Conservation (phyloP, 192 early-diverging fungal species). For the Entomortierella beljakovae region DNA sequence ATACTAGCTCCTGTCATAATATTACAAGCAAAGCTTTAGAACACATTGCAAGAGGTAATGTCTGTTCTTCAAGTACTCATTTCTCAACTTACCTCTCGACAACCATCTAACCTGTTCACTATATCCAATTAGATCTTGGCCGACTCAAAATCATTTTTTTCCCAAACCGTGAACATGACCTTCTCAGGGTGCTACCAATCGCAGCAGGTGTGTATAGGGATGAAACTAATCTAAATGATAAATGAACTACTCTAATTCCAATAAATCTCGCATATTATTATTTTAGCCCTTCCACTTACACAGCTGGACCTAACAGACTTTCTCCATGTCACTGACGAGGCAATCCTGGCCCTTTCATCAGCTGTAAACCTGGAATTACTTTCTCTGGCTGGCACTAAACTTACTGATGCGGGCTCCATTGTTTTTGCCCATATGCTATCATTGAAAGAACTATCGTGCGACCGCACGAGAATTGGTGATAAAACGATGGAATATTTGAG, state of each 20-base stretch:
- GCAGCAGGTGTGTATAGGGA: conserved; percentile 46
- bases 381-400: conserved; percentile 56
- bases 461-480: conserved; percentile 57
- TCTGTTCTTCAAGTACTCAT: background rate
- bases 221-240: background rate
- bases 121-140: conserved; percentile 30
- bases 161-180: conserved; percentile 62
- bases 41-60: conserved; percentile 14
- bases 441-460: conserved; percentile 57
- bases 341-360: conserved; percentile 37
- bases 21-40: conserved; percentile 12
- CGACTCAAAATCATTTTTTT: conserved; percentile 55
- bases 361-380: conserved; percentile 57
- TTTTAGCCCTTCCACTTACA: conserved; percentile 57
- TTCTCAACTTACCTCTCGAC: background rate
- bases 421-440: conserved; percentile 37
- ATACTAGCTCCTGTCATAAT: conserved; percentile 16
- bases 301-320: conserved; percentile 60
- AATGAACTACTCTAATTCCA: no score
- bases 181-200: conserved; percentile 50
- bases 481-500: conserved; percentile 51
- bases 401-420: conserved; percentile 62
- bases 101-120: no score
- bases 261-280: no score
- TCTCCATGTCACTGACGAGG: conserved; percentile 56